Evolutionary conservation across 768 basidiomycete species (phyloP), one percentile per base, ranked within the genome.

Genomic region (Candolleomyces eurysporus): DNA sequence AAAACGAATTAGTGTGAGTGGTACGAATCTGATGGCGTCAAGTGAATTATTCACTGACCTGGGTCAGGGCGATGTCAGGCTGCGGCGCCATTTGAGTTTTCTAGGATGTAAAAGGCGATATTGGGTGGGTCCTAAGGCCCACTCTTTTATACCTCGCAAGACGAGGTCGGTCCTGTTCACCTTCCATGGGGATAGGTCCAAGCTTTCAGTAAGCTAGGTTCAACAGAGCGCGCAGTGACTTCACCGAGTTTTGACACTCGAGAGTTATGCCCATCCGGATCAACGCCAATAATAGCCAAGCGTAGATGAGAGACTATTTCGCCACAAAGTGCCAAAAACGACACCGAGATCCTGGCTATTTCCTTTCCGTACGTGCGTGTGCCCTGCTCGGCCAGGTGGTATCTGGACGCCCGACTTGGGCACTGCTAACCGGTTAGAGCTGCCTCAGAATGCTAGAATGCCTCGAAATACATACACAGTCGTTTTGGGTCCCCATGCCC

Each of bases 71-170:
- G 42, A 22, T 26, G 42, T 43, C 54, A 56, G n/a, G 8, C 10
- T 56, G 54, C 54, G 54, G 54, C 54, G 54, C 21, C 54, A 56
- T 56, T 11, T 4, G 54, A 36, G 54, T 19, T 39, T 56, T 45
- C n/a, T 36, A 17, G 40, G 16, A 19, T 21, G 7, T 0, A 1
- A 19, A 42, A 42, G 21, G 7, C 10, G 40, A 13, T 43, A n/a
- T 9, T 17, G 14, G 31, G 21, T 10, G 13, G 39, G 3, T n/a
- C 3, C 16, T 1, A 46, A 21, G 45, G 16, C 16, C 8, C 8
- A 46, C 8, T 9, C 21, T 26, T 56, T 56, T 56, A 56, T 56
- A 56, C 22, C 54, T 36, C 36, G 36, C 11, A 46, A 17, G 45
- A 46, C 45, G 19, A 17, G 45, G 10, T 46, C 17, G 45, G 45